These are phyloP conservation scores for Aspergillus brunneoviolaceus DNA, from an alignment of 2,329 filamentous ascomycete genomes.

Conservation along the genomic window DNA sequence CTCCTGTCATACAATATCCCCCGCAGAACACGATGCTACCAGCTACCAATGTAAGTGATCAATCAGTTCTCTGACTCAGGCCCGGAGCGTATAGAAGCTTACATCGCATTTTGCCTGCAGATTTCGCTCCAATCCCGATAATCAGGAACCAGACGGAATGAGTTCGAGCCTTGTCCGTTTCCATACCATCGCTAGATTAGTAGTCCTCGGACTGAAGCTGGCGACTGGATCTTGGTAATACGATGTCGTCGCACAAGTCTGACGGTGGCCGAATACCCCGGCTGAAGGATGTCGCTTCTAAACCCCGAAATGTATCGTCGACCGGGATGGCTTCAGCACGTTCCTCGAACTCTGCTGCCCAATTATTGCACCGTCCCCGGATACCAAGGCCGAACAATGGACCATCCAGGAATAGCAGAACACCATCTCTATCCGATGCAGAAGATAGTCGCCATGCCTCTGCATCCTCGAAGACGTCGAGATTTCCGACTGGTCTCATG, in stretches of 20 bases:
- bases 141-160: constrained; percentile 27
- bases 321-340: constrained; percentile 24
- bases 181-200: constrained; percentile 25
- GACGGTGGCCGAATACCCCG: constrained; percentile 33
- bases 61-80: background rate
- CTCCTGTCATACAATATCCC: background rate
- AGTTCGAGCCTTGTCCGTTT: constrained; percentile 27
- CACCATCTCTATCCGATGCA: constrained; percentile 30
- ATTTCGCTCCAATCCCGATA: constrained; percentile 2
- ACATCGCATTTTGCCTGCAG: constrained; percentile 7
- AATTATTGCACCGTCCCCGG: constrained; percentile 27
- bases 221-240: constrained; percentile 28
- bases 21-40: constrained; percentile 6
- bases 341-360: constrained; percentile 16
- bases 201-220: constrained; percentile 30
- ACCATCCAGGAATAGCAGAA: constrained; percentile 24
- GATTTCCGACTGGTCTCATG: constrained; percentile 23
- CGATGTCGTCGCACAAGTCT: constrained; percentile 40
- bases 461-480: constrained; percentile 21
- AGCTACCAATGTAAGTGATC: constrained; percentile 6
- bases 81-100: background rate
- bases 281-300: constrained; percentile 26
- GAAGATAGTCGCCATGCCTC: constrained; percentile 24
- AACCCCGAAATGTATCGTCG: constrained; percentile 26
- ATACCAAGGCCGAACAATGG: constrained; percentile 26